A percentile compares a stretch with the other conserved stretches of the same genome.
Evolutionary conservation across 768 basidiomycete genomes (phyloP).

Genomic region (Lactarius trivialis): DNA sequence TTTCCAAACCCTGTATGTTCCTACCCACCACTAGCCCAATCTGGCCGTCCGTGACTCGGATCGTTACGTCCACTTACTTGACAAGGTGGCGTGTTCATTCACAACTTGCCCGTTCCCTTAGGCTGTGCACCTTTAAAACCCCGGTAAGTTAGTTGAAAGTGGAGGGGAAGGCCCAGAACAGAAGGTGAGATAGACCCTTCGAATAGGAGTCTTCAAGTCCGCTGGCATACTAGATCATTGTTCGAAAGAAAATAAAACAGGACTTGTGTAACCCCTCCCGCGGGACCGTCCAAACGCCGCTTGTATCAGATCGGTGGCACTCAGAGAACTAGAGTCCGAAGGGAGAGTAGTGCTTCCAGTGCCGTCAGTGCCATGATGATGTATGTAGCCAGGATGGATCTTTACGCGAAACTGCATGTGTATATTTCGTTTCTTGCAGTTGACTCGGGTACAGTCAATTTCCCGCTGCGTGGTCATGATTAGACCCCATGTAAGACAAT

Average conservation of each 20-base stretch:
- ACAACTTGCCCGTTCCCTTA: not conserved
- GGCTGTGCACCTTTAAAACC: conserved; percentile 15
- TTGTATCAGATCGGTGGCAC: conserved; percentile 22
- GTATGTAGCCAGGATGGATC: conserved; percentile 6
- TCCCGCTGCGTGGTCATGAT: conserved; percentile 1
- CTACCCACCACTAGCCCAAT: conserved; percentile 19
- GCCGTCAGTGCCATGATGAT: conserved; percentile 18
- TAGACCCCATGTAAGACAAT: conserved; percentile 4
- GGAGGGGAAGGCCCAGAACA: conserved; percentile 13
- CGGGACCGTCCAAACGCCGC: conserved; percentile 21
- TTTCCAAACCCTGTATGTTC: conserved; percentile 17
- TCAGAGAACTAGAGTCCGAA: conserved; percentile 17
- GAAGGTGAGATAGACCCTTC: not conserved
- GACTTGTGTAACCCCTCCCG: conserved; percentile 8
- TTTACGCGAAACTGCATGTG: conserved; percentile 3
- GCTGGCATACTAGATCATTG: conserved; percentile 15
- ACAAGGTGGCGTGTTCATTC: conserved; percentile 17
- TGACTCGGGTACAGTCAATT: conserved; percentile 1
- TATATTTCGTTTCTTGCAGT: not conserved
- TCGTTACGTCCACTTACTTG: conserved; percentile 18
- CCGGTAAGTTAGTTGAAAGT: conserved; percentile 17
- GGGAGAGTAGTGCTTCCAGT: conserved; percentile 16
- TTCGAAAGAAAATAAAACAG: conserved; percentile 11
- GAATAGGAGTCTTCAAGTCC: conserved; percentile 20
- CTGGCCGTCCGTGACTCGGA: conserved; percentile 20